These are phyloP conservation scores for Aristolochia californica DNA, from an alignment of 164 flowering plant genomes.

Conservation along the genomic window DNA sequence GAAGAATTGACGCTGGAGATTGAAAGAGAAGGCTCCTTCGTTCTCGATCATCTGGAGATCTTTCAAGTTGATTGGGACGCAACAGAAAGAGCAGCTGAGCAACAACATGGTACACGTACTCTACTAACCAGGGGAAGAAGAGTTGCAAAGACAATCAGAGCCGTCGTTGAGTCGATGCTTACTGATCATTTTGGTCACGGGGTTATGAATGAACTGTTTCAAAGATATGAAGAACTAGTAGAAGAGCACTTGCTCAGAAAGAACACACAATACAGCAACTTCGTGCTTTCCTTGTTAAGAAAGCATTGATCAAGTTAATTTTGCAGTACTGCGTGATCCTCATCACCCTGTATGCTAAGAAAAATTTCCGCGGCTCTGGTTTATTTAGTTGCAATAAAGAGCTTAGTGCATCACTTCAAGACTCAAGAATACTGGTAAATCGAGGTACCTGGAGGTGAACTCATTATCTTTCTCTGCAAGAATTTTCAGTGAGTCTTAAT, in stretches of 20 bases:
- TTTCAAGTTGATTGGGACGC: constrained; percentile 33
- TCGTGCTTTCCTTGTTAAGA: constrained; percentile 27
- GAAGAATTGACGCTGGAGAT: constrained; percentile 30
- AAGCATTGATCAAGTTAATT: neutral
- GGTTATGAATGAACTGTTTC: constrained; percentile 33
- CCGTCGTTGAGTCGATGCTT: constrained; percentile 45
- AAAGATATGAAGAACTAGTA: constrained; percentile 19
- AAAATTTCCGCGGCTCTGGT: too few relatives aligned
- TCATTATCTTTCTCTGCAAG: too few relatives aligned
- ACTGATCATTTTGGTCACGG: constrained; percentile 29
- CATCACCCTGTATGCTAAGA: too few relatives aligned
- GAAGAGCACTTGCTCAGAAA: constrained; percentile 15
- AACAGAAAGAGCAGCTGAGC: too few relatives aligned
- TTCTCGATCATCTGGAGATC: constrained; percentile 16
- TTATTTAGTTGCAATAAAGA: too few relatives aligned
- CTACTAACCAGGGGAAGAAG: constrained; percentile 1
- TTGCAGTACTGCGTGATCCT: too few relatives aligned
- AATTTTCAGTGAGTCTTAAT: too few relatives aligned
- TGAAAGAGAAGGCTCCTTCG: constrained; percentile 41
- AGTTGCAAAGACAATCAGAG: constrained; percentile 29
- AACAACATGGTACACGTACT: too few relatives aligned
- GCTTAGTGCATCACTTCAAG: too few relatives aligned
- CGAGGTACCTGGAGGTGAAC: too few relatives aligned
- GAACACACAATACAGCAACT: constrained; percentile 15
- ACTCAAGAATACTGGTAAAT: too few relatives aligned